Percentiles rank a stretch among this genome's conserved stretches.
phyloP scores from a whole-genome alignment of 306 rosid genomes.

The Senna tora region DNA sequence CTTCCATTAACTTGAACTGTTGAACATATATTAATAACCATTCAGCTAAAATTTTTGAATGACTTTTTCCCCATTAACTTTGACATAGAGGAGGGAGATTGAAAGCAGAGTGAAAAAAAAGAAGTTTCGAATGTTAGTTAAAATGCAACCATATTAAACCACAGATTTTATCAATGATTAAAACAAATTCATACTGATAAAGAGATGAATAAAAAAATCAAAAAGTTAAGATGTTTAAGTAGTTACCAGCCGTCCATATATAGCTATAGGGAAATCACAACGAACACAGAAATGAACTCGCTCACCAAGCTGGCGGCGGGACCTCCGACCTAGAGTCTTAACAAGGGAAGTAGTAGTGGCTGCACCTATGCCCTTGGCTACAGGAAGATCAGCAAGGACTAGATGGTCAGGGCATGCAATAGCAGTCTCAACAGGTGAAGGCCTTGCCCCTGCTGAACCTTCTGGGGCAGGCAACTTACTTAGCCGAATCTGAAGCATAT shows the following conservation, averaged over 20 bases:
- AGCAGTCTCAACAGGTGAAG: conserved; percentile 68
- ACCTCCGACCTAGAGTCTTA: conserved; percentile 85
- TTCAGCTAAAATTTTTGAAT: conserved; percentile 16
- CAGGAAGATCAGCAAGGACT: conserved; percentile 95
- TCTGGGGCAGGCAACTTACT: conserved; percentile 68
- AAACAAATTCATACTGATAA: not conserved
- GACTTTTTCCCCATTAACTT: not conserved
- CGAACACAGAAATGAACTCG: conserved; percentile 96
- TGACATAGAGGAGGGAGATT: not conserved
- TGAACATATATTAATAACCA: not conserved
- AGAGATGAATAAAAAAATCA: conserved; percentile 9
- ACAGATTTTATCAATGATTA: conserved; percentile 7
- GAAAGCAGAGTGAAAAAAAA: conserved; percentile 17
- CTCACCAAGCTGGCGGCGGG: conserved; percentile 98
- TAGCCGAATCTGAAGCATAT: conserved; percentile 97
- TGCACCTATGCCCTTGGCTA: conserved; percentile 92
- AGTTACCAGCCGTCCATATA: conserved; percentile 88
- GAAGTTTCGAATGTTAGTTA: not conserved
- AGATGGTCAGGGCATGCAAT: conserved; percentile 99
- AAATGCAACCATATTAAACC: not conserved
- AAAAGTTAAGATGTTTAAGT: not conserved
- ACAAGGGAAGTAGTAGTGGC: conserved; percentile 70
- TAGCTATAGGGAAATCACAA: conserved; percentile 89
- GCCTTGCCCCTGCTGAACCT: conserved; percentile 61
- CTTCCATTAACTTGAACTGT: not conserved